phyloP scores from a whole-genome alignment of 305 asterid genomes.

The Galium porrigens region DNA sequence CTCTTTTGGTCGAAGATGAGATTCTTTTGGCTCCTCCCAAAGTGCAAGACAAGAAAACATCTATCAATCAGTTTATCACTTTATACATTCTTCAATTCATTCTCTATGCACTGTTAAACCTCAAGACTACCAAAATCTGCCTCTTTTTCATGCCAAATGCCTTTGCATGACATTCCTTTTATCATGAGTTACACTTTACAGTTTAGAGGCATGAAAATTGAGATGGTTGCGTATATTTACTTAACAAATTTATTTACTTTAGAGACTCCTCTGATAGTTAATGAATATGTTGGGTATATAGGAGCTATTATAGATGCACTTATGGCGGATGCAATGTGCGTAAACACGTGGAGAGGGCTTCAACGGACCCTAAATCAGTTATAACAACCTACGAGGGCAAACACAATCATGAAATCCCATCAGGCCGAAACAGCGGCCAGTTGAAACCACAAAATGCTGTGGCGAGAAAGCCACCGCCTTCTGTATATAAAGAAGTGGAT shows the following conservation, averaged over 20 bases:
- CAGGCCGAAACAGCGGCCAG: conserved; percentile 36
- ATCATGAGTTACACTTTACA: not conserved
- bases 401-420: conserved; percentile 67
- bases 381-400: conserved; percentile 85
- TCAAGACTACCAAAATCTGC: not conserved
- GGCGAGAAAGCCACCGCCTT: conserved; percentile 25
- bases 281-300: conserved; percentile 15
- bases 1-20: not conserved
- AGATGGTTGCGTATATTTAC: not conserved
- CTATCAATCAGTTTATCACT: not conserved
- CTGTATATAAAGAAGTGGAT: conserved; percentile 25
- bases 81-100: not conserved
- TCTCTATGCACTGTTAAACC: too few species aligned
- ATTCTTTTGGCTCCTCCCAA: not conserved
- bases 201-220: not conserved
- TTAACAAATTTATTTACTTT: not conserved
- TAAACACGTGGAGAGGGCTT: conserved; percentile 84
- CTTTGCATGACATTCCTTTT: not conserved
- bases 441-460: conserved; percentile 24
- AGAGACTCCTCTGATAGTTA: not conserved
- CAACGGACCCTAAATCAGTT: conserved; percentile 66
- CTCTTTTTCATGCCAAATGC: not conserved
- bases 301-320: conserved; percentile 92
- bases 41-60: not conserved
- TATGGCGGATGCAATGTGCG: conserved; percentile 80